Base-by-base conservation (phyloP, 345 rosid genomes). In the Barbarea vulgaris region DNA sequence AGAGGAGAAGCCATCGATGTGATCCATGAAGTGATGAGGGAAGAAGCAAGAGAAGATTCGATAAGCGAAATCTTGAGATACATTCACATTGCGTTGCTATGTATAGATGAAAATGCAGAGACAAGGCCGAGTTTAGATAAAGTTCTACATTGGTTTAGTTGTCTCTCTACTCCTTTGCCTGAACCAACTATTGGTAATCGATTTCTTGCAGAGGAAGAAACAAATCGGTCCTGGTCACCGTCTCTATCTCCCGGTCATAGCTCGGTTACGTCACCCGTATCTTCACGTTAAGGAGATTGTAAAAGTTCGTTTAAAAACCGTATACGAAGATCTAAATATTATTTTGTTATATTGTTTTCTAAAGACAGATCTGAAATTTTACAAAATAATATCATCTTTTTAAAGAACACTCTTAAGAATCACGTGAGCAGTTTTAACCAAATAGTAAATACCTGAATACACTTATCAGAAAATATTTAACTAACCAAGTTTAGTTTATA, bases 131-230 rank as follows among this genome's bases (percentile, higher is more conserved):
- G 31, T 48, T 3, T 69, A 30, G 70, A 69, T 61, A 15, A 69
- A 31, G 52, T 76, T 42, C 55, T 76, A 22, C 75, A 62, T 24
- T 76, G 70, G 80, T 53, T 76, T 60, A 70, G 76, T 24, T 53
- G 71, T 60, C 3, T 30, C 37, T 68, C 74, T 37, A 30, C 39
- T 60, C 69, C 69, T 51, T 68, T 75, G n/a, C 74, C 48, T 50
- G 47, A 76, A 8, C 50, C 69, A 68, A 7, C n/a, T 3, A 14
- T 7, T 61, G 56, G 39, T 31, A 12, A 51, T 24, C 34, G 9
- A 19, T 76, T 5, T 33, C 62, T 39, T 68, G 69, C 4, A 21
- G 56, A 59, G 69, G 70, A 25, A 51, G 73, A 67, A 34, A 25
- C 60, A 57, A 24, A 34, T 47, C 18, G 34, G 30, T 61, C 34